Conservation (phyloP, 805 yeast species). For the Wickerhamiella bombiphila region DNA sequence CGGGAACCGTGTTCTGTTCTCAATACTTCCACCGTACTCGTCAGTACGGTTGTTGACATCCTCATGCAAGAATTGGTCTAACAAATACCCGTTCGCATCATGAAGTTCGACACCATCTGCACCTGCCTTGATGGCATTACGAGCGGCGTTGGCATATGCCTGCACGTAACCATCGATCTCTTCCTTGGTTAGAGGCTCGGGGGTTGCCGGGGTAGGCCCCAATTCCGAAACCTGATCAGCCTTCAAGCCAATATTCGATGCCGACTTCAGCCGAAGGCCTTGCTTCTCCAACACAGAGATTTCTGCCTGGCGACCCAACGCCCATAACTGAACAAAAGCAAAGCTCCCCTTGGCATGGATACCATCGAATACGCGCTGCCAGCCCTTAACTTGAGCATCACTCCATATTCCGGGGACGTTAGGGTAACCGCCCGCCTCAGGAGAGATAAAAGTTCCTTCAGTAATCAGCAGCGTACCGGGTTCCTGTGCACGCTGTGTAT, state of each 20-base stretch:
- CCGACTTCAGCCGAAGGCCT: constrained; percentile 28
- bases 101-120: constrained; percentile 56
- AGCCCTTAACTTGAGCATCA: constrained; percentile 21
- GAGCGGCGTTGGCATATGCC: constrained; percentile 38
- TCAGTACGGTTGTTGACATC: constrained; percentile 40
- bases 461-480: constrained; percentile 47
- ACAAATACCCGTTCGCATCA: constrained; percentile 46
- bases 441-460: constrained; percentile 40
- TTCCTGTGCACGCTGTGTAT: constrained; percentile 37
- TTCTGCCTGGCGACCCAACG: constrained; percentile 19
- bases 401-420: constrained; percentile 21
- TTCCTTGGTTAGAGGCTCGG: constrained; percentile 28
- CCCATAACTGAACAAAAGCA: constrained; percentile 11
- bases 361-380: constrained; percentile 29
- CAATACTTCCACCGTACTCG: constrained; percentile 48
- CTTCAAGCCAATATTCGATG: constrained; percentile 18
- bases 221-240: no score
- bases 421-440: constrained; percentile 28
- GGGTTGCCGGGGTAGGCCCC: no score
- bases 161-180: constrained; percentile 33
- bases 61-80: constrained; percentile 33
- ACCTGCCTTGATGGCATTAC: constrained; percentile 36
- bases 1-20: constrained; percentile 39
- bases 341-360: constrained; percentile 32
- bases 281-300: constrained; percentile 7